Conservation (phyloP, 257 asterid genomes). For the Solanum virginianum region DNA sequence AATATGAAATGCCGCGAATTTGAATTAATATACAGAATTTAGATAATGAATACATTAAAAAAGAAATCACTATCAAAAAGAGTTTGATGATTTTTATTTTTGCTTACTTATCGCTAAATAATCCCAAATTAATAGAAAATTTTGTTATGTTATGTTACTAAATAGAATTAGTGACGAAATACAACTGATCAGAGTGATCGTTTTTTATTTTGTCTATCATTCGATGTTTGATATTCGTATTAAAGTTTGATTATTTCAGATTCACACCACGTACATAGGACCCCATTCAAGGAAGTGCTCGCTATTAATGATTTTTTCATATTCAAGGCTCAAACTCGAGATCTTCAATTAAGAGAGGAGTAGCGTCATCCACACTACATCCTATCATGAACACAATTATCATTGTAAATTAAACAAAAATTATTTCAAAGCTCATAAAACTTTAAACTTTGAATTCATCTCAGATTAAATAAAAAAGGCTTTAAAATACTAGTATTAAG, state of each 20-base stretch:
- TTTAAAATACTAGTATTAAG: neutral
- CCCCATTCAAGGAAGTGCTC: too few relatives aligned
- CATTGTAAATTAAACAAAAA: neutral
- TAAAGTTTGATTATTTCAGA: too few relatives aligned
- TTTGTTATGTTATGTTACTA: neutral
- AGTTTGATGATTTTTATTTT: too few relatives aligned
- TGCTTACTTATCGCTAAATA: neutral
- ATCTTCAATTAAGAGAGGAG: too few relatives aligned
- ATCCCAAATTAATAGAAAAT: neutral
- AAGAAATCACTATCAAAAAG: neutral
- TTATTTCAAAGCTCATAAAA: neutral
- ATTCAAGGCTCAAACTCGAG: too few relatives aligned
- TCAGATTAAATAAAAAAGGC: neutral
- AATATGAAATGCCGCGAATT: neutral
- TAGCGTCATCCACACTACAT: too few relatives aligned
- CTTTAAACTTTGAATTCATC: accelerated
- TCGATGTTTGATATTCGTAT: too few relatives aligned
- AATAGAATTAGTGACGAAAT: neutral
- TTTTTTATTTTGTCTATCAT: neutral
- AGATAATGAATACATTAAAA: neutral
- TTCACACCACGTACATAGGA: too few relatives aligned
- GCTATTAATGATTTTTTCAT: too few relatives aligned
- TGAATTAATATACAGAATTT: neutral
- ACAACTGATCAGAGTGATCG: neutral
- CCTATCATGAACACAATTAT: neutral